Evolutionary conservation across 2,329 filamentous ascomycete genomes (phyloP).

Genomic region (Talaromyces verruculosus): DNA sequence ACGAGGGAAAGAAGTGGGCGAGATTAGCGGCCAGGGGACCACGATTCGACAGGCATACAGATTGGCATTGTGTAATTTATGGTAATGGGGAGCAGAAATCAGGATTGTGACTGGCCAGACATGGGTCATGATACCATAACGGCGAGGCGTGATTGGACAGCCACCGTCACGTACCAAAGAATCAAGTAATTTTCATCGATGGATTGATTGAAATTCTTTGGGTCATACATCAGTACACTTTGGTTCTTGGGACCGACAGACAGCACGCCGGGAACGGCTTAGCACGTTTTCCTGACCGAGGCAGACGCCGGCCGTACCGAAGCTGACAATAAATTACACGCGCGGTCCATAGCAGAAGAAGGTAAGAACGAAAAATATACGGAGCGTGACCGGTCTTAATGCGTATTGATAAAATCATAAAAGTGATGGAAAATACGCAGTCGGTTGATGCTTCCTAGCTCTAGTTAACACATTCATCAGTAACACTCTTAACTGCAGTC

Average conservation of each 20-base stretch:
- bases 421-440: background rate
- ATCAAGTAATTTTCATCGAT: background rate
- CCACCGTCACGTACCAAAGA: background rate
- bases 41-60: constrained; percentile 18
- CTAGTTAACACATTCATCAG: background rate
- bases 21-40: constrained; percentile 21
- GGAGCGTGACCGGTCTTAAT: background rate
- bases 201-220: constrained; percentile 2
- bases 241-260: background rate
- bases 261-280: constrained; percentile 21
- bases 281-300: constrained; percentile 3
- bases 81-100: constrained; percentile 3
- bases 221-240: background rate
- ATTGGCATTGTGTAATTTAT: constrained; percentile 1
- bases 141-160: background rate
- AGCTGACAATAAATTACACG: constrained; percentile 1
- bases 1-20: constrained; percentile 10
- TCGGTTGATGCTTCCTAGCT: background rate
- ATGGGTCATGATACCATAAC: background rate
- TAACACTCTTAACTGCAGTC: background rate
- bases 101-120: constrained; percentile 1
- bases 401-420: background rate
- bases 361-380: background rate
- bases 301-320: constrained; percentile 1
- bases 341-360: background rate